These are phyloP conservation scores for Penicillium sp. DNA, from an alignment of 2,329 filamentous ascomycete genomes.

Conservation along the genomic window DNA sequence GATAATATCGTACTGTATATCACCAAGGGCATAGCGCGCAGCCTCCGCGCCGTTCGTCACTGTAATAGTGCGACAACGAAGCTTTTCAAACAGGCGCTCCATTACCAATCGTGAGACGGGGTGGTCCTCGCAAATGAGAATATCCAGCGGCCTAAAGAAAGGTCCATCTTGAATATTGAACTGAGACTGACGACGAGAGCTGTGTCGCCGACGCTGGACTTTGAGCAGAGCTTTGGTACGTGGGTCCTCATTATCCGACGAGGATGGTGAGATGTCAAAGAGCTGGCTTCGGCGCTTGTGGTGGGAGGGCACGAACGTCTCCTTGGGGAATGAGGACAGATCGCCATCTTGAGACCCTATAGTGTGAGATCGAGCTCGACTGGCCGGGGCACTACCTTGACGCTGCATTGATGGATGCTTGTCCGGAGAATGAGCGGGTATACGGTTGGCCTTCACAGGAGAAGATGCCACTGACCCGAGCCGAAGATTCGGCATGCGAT, in stretches of 20 bases:
- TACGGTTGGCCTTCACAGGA: conserved; percentile 49
- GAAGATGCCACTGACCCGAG: conserved; percentile 56
- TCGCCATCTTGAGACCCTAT: conserved; percentile 94
- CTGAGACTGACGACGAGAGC: conserved; percentile 89
- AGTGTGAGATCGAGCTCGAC: conserved; percentile 81
- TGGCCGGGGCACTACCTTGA: conserved; percentile 64
- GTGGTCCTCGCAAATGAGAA: conserved; percentile 96
- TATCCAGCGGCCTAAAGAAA: conserved; percentile 84
- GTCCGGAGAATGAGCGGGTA: conserved; percentile 55
- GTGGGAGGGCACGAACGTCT: conserved; percentile 65
- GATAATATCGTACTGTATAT: conserved; percentile 98
- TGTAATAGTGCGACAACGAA: conserved; percentile 90
- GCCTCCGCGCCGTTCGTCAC: conserved; percentile 89
- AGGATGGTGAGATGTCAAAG: conserved; percentile 94
- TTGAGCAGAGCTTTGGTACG: conserved; percentile 87
- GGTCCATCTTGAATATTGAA: conserved; percentile 83
- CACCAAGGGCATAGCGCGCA: conserved; percentile 88
- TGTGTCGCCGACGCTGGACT: conserved; percentile 91
- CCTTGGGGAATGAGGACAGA: conserved; percentile 64
- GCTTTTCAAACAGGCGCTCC: conserved; percentile 94
- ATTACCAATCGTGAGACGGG: conserved; percentile 97
- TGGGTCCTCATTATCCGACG: conserved; percentile 94
- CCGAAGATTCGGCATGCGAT: conserved; percentile 59
- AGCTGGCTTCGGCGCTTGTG: conserved; percentile 92
- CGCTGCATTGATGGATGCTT: conserved; percentile 63